Percentiles rank a stretch among this genome's conserved stretches.
Evolutionary conservation across 768 basidiomycete species (phyloP).

Genomic region (Grammothele lineata): DNA sequence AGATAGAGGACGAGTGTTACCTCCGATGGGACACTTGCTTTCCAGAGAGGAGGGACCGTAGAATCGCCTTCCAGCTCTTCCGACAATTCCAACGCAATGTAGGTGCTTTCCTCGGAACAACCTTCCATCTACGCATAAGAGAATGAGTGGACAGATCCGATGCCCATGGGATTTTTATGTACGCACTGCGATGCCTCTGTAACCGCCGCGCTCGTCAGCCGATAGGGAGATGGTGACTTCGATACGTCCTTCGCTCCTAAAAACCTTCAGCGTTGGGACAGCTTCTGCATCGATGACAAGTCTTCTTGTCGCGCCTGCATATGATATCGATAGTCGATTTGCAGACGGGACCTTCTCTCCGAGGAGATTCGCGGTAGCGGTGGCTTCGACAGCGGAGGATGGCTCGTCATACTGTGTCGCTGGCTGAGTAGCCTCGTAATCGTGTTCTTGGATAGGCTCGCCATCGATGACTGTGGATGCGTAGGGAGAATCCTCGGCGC

Average conservation of each 20-base stretch:
- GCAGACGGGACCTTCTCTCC: slow-evolving; percentile 56
- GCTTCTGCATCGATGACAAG: slow-evolving; percentile 87
- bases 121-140: slow-evolving; percentile 64
- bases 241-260: slow-evolving; percentile 78
- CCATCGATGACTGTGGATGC: slow-evolving; percentile 18
- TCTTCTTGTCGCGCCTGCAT: slow-evolving; percentile 82
- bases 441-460: slow-evolving; percentile 4
- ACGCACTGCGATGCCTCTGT: slow-evolving; percentile 77
- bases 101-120: slow-evolving; percentile 66
- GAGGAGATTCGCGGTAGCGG: slow-evolving; percentile 14
- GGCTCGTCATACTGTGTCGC: slow-evolving; percentile 6
- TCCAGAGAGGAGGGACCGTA: slow-evolving; percentile 72
- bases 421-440: slow-evolving; percentile 17
- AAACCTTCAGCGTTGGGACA: slow-evolving; percentile 77
- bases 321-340: slow-evolving; percentile 91
- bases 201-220: slow-evolving; percentile 47
- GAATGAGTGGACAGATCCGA: background rate
- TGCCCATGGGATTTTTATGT: background rate
- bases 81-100: slow-evolving; percentile 51
- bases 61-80: slow-evolving; percentile 45
- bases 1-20: slow-evolving; percentile 72
- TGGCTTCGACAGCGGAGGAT: background rate
- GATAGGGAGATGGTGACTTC: slow-evolving; percentile 69
- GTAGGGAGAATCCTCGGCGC: slow-evolving; percentile 11
- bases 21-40: slow-evolving; percentile 45